These are phyloP conservation scores for Xylariaceae sp. DNA, from an alignment of 2,329 filamentous ascomycete species.

Conservation along the genomic window DNA sequence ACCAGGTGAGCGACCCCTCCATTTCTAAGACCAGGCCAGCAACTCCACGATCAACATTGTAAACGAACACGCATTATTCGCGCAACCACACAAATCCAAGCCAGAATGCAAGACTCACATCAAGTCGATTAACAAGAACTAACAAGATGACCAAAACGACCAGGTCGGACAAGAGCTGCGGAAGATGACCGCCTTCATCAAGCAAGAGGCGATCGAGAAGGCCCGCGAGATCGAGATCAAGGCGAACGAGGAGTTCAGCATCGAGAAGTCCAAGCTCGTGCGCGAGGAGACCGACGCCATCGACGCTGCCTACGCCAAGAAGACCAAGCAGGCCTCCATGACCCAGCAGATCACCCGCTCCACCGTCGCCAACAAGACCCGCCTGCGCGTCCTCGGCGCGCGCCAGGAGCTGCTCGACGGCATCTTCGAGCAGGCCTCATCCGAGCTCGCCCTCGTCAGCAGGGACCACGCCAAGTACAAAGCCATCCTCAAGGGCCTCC, in stretches of 20 bases:
- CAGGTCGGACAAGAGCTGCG: conserved; percentile 96
- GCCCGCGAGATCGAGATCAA: conserved; percentile 96
- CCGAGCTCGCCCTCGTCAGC: conserved; percentile 61
- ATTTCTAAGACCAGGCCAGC: neutral
- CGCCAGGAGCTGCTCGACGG: conserved; percentile 86
- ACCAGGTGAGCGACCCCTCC: conserved; percentile 62
- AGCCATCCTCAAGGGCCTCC: conserved; percentile 67
- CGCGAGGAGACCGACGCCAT: conserved; percentile 91
- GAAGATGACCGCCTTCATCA: conserved; percentile 99
- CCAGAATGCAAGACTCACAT: too few species aligned
- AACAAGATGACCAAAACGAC: conserved; percentile 16
- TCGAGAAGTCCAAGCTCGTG: conserved; percentile 98
- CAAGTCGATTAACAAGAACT: neutral
- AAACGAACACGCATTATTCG: neutral
- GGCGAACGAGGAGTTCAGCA: conserved; percentile 97
- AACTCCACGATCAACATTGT: neutral
- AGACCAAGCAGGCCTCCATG: conserved; percentile 98
- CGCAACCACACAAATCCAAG: conserved; percentile 3
- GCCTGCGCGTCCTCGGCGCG: conserved; percentile 79
- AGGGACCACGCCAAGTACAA: conserved; percentile 72
- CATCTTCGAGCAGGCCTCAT: conserved; percentile 76
- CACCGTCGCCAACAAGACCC: conserved; percentile 92
- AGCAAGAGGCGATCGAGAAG: conserved; percentile 96
- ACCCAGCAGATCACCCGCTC: conserved; percentile 98
- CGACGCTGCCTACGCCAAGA: conserved; percentile 92